phyloP scores from a whole-genome alignment of 495 filamentous ascomycete genomes.

The Platismatia glauca region DNA sequence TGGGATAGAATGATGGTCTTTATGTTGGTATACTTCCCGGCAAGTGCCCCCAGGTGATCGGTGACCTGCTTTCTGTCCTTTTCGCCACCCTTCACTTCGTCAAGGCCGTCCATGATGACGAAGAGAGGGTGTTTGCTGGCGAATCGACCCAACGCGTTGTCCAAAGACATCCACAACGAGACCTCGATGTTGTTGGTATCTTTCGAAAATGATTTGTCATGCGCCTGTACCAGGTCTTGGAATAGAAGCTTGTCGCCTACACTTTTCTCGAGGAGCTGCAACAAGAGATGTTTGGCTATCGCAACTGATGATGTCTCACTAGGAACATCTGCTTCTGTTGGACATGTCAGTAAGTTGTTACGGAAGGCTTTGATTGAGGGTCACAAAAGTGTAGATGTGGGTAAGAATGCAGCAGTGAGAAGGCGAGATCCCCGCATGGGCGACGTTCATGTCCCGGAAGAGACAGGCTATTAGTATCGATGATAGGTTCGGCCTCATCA shows the following conservation, averaged over 20 bases:
- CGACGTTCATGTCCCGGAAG: no score
- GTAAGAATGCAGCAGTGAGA: not conserved
- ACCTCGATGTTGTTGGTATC: constrained; percentile 36
- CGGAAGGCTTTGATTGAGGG: not conserved
- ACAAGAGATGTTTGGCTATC: constrained; percentile 47
- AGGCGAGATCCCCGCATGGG: not conserved
- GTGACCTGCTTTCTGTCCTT: constrained; percentile 34
- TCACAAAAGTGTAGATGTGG: not conserved
- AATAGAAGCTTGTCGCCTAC: constrained; percentile 45
- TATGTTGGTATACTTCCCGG: constrained; percentile 35
- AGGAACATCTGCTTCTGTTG: constrained; percentile 28
- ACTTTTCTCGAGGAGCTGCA: constrained; percentile 51
- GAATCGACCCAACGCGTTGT: constrained; percentile 32
- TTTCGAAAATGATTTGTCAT: constrained; percentile 29
- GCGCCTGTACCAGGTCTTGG: constrained; percentile 36
- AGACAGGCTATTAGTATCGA: no score
- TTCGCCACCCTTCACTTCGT: constrained; percentile 40
- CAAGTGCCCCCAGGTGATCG: constrained; percentile 34
- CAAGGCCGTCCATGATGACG: constrained; percentile 52
- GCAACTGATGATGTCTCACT: constrained; percentile 41
- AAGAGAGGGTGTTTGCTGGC: constrained; percentile 38
- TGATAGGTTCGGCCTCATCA: no score
- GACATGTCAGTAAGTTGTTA: not conserved
- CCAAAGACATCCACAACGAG: constrained; percentile 47
- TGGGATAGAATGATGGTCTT: constrained; percentile 45